Evolutionary conservation across 352 stramenopile species (phyloP).

Genomic region (Blastocystis sp.): DNA sequence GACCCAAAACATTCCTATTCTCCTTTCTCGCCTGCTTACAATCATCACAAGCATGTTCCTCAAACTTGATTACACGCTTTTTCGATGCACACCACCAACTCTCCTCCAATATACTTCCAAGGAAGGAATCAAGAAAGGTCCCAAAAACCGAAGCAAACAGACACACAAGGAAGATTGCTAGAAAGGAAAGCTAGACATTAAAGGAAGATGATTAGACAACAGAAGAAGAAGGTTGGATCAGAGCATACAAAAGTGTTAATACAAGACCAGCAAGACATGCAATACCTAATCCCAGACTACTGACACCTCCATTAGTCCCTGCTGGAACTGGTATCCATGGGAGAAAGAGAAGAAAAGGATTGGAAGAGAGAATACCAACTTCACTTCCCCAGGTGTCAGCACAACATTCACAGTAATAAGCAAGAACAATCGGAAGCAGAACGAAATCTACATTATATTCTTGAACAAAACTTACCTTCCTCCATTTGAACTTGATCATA

Average conservation of each 20-base stretch:
- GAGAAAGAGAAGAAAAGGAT: constrained; percentile 11
- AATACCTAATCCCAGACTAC: not conserved
- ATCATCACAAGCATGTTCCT: not conserved
- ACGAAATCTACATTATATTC: not conserved
- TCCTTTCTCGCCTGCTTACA: not conserved
- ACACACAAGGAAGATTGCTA: not conserved
- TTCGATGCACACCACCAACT: constrained; percentile 22
- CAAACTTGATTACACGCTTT: not conserved
- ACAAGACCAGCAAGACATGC: not conserved
- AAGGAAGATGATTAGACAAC: not conserved
- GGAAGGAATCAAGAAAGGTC: constrained; percentile 43
- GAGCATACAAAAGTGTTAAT: not conserved
- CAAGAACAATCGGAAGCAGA: constrained; percentile 20
- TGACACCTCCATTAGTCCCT: constrained; percentile 48
- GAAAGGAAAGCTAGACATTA: not conserved
- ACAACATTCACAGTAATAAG: constrained; percentile 53
- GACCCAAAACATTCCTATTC: not conserved
- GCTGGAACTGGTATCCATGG: constrained; percentile 33
- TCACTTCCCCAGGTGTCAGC: constrained; percentile 54
- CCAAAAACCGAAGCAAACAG: constrained; percentile 4
- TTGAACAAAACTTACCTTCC: not conserved
- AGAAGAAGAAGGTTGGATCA: constrained; percentile 12
- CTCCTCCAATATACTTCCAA: constrained; percentile 31
- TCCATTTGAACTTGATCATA: not conserved
- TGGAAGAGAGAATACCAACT: constrained; percentile 35